These are phyloP conservation scores for Afroboletus lepidellus DNA, from an alignment of 1,284 basidiomycete genomes.

Conservation along the genomic window DNA sequence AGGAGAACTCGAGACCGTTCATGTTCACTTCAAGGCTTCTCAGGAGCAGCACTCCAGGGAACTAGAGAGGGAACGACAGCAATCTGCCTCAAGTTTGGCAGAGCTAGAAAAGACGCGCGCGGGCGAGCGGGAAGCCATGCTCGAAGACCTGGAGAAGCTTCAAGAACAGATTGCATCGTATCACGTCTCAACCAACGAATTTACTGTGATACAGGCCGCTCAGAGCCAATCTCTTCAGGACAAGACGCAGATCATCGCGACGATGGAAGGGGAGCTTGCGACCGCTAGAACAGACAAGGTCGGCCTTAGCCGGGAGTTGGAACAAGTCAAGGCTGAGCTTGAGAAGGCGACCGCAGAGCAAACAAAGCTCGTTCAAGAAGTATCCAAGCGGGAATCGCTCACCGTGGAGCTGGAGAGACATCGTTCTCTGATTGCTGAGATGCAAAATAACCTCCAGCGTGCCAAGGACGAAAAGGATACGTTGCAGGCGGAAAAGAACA, in stretches of 20 bases:
- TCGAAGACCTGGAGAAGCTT: constrained; percentile 54
- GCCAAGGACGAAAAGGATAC: constrained; percentile 80
- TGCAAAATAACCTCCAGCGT: constrained; percentile 72
- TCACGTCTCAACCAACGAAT: constrained; percentile 59
- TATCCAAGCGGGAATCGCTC: constrained; percentile 70
- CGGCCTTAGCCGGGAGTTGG: constrained; percentile 52
- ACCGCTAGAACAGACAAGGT: constrained; percentile 50
- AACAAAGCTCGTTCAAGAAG: constrained; percentile 63
- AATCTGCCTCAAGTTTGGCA: constrained; percentile 29
- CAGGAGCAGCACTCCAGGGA: constrained; percentile 21
- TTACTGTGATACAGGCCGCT: constrained; percentile 42
- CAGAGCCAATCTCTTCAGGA: constrained; percentile 54
- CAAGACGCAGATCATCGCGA: constrained; percentile 46
- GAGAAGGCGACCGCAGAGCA: constrained; percentile 57
- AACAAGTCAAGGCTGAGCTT: constrained; percentile 58
- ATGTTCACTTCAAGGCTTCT: constrained; percentile 13
- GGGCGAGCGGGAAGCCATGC: constrained; percentile 40
- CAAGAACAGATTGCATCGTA: constrained; percentile 61
- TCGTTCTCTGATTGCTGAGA: constrained; percentile 68
- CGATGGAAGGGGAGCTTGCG: constrained; percentile 50
- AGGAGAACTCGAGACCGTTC: constrained; percentile 30
- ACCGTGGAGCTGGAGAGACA: constrained; percentile 74
- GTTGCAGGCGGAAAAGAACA: constrained; percentile 68
- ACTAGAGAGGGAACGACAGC: constrained; percentile 37
- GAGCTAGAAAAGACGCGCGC: constrained; percentile 38